phyloP scores from a whole-genome alignment of 176 grass and related monocot species.

The Lolium perenne region DNA sequence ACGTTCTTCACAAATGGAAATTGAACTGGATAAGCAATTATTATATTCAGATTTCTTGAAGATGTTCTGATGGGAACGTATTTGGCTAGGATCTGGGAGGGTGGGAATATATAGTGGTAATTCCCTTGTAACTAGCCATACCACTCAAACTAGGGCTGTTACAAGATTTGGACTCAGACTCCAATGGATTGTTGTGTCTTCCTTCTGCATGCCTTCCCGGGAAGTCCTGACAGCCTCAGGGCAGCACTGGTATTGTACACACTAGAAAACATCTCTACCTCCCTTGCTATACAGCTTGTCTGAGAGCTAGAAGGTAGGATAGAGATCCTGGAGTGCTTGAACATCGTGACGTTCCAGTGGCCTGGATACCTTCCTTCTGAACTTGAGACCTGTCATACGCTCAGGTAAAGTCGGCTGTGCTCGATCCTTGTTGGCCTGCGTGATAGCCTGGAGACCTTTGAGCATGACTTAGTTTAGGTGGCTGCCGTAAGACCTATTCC shows the following conservation, averaged over 20 bases:
- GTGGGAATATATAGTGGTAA: neutral
- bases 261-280: neutral
- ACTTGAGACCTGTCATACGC: neutral
- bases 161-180: constrained; percentile 12
- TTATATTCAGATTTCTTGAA: neutral
- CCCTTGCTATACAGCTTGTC: neutral
- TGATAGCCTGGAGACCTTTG: neutral
- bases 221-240: neutral
- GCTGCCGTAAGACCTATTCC: neutral
- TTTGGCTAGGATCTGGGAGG: neutral
- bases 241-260: neutral
- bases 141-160: neutral
- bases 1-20: constrained; percentile 10
- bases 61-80: neutral
- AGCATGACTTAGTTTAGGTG: neutral
- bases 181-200: constrained; percentile 14
- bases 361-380: neutral
- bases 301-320: neutral
- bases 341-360: neutral
- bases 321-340: neutral
- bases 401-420: neutral
- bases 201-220: neutral
- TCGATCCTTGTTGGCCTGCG: neutral
- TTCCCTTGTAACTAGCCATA: constrained; percentile 11
- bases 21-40: neutral